phyloP scores from a whole-genome alignment of 176 grass and related monocot genomes.

The Chrysopogon serrulatus region DNA sequence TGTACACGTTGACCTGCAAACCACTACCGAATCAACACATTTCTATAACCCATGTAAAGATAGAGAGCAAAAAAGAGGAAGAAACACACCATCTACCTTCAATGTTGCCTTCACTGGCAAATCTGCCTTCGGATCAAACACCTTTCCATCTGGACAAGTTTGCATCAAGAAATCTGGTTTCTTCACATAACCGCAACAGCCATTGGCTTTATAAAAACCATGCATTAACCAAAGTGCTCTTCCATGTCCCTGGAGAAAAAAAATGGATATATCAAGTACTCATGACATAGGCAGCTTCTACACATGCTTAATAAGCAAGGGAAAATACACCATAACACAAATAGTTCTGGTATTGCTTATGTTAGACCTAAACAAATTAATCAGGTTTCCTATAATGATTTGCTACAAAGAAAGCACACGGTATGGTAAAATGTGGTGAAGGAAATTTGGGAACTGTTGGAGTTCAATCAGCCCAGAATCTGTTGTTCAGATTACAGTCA shows the following conservation, averaged over 20 bases:
- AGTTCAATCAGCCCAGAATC: not conserved
- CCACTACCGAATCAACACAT: not conserved
- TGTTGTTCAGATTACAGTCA: slow-evolving; percentile 1
- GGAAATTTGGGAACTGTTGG: not conserved
- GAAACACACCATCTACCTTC: not conserved
- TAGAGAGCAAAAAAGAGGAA: not conserved
- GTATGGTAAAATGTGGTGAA: not conserved
- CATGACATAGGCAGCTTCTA: not conserved
- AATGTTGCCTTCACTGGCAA: slow-evolving; percentile 81
- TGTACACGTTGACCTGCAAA: slow-evolving; percentile 86
- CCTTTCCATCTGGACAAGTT: slow-evolving; percentile 63
- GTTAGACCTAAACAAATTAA: not conserved
- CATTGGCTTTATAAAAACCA: slow-evolving; percentile 89
- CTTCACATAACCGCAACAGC: slow-evolving; percentile 84
- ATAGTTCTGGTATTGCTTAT: not conserved
- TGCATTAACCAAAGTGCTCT: slow-evolving; percentile 96
- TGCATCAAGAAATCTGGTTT: slow-evolving; percentile 94
- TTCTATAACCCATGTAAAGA: slow-evolving; percentile 13
- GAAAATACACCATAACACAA: not conserved
- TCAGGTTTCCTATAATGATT: not conserved
- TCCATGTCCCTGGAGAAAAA: slow-evolving; percentile 70
- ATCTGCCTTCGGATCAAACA: slow-evolving; percentile 71
- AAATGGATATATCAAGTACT: not conserved
- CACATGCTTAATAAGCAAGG: not conserved
- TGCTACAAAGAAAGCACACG: not conserved